Evolutionary conservation across 2,329 filamentous ascomycete genomes (phyloP), one percentile per base, ranked within the genome.

Genomic region (Aspergillus pseudoterreus): DNA sequence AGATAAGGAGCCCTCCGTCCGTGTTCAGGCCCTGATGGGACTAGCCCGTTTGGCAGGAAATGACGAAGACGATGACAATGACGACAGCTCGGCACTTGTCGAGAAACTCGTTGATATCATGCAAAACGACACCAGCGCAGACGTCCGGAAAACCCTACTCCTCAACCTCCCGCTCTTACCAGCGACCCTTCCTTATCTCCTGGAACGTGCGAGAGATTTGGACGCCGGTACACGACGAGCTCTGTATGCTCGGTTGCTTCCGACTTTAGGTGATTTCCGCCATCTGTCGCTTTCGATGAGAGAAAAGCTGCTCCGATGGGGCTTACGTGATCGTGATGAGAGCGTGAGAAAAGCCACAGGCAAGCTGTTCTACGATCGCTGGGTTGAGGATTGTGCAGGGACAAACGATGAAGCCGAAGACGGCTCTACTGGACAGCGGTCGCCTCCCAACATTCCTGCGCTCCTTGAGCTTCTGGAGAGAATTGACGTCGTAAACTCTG

Each of bases 281-380:
- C 90, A 96, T 72, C 75, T 99, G 47, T 96, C 91, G 10, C 79
- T 99, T 21, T 90, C 88, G 1, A 95, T 97, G 85, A 82, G 94
- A 65, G 94, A 99, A 71, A 97, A 97, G 71, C 79, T 99, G 30
- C 80, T 99, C 24, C 84, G 94, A 36, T 99, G 94, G 94, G 94
- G 94, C 46, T 77, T 99, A 38, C 85, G 92, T 36, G 94, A 99
- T 68, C 84, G 94, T 70, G 94, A 99, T 60, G 92, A 97, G 59
- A 90, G 88, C 60, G 94, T 99, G 11, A 85, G 92, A 47, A 95
- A 96, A 69, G 92, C 92, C 8, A 89, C 94, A 3, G 90, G 88
- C 6, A 86, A 89, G 43, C 78, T 97, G 6, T 99, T 99, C 74
- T 85, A 88, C 55, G 92, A 96, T 65, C 84, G 90, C n/a, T 99